Evolutionary conservation across 2,329 filamentous ascomycete species (phyloP).

Genomic region (Colletotrichum neosansevieriae): DNA sequence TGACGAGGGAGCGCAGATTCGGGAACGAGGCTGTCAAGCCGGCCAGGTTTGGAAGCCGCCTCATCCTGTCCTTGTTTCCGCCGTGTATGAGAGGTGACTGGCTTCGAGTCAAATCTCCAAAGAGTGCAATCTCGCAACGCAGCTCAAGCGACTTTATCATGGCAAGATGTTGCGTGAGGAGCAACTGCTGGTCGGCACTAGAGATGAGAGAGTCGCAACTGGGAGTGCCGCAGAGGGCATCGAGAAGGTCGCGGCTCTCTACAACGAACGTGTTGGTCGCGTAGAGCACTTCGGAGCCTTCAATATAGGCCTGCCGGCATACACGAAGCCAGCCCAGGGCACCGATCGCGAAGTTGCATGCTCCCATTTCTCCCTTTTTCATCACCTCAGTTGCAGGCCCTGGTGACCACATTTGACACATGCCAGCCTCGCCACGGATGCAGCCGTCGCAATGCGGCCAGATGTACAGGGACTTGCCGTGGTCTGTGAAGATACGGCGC

Average conservation of each 20-base stretch:
- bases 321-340: conserved; percentile 48
- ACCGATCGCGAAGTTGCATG: conserved; percentile 43
- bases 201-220: neutral
- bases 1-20: conserved; percentile 2
- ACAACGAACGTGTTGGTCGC: conserved; percentile 46
- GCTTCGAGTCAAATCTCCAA: neutral
- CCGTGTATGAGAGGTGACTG: conserved; percentile 1
- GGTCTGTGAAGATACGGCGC: no score
- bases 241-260: conserved; percentile 42
- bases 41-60: neutral
- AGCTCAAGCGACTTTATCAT: conserved; percentile 45
- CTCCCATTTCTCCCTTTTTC: no score
- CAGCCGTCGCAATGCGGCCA: no score
- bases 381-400: no score
- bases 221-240: conserved; percentile 36
- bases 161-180: conserved; percentile 43
- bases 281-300: conserved; percentile 48
- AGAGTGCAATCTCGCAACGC: conserved; percentile 43
- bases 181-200: conserved; percentile 6
- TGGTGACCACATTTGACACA: no score
- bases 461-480: no score
- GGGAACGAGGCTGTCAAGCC: neutral
- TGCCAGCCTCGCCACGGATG: no score
- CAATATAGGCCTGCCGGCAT: conserved; percentile 49
- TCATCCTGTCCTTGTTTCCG: conserved; percentile 1